Evolutionary conservation across 768 basidiomycete genomes (phyloP), one percentile per base, ranked within the genome.

Genomic region (Podaxis sp.): DNA sequence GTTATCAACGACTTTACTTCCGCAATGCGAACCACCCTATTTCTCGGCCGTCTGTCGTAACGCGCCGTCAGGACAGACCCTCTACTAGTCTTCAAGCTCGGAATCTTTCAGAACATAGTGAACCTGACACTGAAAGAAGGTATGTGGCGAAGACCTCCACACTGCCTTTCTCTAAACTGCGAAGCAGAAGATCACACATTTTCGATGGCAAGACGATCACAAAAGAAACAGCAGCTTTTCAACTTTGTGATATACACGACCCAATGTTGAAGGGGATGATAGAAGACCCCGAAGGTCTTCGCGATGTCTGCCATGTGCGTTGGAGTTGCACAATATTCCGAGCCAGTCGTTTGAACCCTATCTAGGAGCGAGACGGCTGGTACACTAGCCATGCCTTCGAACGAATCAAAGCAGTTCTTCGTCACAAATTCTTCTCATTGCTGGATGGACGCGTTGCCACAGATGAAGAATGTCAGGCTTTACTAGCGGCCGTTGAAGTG

Each of bases 1-100:
- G 96, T 64, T 99, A 90, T 70, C 96, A 99, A 72, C 85, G 94
- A 13, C 75, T 98, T 3, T 91, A 93, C 71, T 94, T 99, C 70
- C 87, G 94, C 54, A 91, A 95, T 68, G 83, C 88, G 48, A 90
- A 91, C 62, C 91, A 93, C 66, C 88, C 89, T 0, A 90, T 90
- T 66, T 81, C 81, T 16, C 81, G 90, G 28, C 87, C 90, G 0
- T 92, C 91, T 14, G 86, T 91, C n/a, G 80, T 84, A 10, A 82
- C 83, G 3, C 81, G 89, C 28, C 79, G 87, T 14, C 86, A 87
- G 65, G 85, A 88, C 14, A 75, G 81, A 21, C 70, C 78, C n/a
- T 73, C 72, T 14, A 74, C 77, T 5, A 77, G 71, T 52, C 73
- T 74, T 4, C 75, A 80, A 44, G 71, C 73, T 13, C 72, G 77